These are phyloP conservation scores for Alloteropsis semialata DNA, from an alignment of 176 grass and related monocot species.

Conservation along the genomic window DNA sequence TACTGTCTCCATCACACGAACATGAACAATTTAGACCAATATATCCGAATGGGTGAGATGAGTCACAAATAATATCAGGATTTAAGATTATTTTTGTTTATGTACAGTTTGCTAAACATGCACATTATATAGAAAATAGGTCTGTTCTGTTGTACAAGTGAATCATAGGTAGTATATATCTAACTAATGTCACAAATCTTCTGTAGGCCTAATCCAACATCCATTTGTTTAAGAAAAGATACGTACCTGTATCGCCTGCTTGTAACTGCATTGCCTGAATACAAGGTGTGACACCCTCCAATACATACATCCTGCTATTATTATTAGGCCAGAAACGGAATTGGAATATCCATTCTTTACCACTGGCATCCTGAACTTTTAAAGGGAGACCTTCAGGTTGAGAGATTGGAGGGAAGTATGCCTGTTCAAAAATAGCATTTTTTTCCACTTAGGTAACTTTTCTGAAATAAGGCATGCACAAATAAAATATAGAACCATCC, in stretches of 20 bases:
- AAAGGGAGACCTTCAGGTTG: conserved; percentile 95
- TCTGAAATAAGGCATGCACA: background rate
- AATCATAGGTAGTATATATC: background rate
- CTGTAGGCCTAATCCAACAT: background rate
- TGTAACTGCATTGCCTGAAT: conserved; percentile 98
- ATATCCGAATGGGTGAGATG: background rate
- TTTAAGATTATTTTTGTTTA: background rate
- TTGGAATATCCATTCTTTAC: conserved; percentile 98
- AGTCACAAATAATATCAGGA: background rate
- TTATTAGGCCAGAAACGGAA: conserved; percentile 99
- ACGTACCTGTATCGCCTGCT: conserved; percentile 92
- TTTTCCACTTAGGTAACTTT: background rate
- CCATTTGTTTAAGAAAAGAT: conserved; percentile 1
- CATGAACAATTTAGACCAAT: background rate
- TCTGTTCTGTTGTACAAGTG: background rate
- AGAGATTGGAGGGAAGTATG: conserved; percentile 93
- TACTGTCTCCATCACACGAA: background rate
- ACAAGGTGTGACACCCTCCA: conserved; percentile 98
- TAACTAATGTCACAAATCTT: background rate
- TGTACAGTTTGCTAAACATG: background rate
- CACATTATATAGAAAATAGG: conserved; percentile 4
- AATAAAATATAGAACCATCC: background rate
- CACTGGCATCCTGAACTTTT: conserved; percentile 89
- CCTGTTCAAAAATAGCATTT: conserved; percentile 51
- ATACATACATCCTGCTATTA: conserved; percentile 99